Base-by-base conservation (phyloP, 306 rosid genomes). In the Cucumis cinereus region DNA sequence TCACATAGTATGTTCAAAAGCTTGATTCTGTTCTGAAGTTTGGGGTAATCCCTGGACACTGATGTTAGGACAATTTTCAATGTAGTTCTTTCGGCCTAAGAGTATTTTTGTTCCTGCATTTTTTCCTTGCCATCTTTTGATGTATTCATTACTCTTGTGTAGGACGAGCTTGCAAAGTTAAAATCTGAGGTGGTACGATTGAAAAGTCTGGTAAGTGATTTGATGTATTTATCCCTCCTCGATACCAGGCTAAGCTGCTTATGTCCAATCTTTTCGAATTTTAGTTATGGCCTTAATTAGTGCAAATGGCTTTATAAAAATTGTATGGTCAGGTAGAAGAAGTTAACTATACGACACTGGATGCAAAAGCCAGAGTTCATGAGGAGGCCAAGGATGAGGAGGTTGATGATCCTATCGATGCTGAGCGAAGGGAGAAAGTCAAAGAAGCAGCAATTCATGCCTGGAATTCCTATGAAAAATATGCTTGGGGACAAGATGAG, bases 401-500 rank as follows among this genome's bases (percentile, higher is more conserved):
- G 71, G 85, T 40, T n/a, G 90, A 85, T 77, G 98, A 92, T 73
- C 92, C 98, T 59, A 75, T 86, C 73, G 97, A 89, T 60, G 76
- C 53, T 53, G 60, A 88, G 78, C 87, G 99, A 80, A 85, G 93
- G 85, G 90, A 89, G 77, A 95, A 89, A 78, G 99, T 95, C 40
- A 95, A 89, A 79, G 99, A 95, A 77, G 99, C 99, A 74, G 92
- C 90, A 97, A 79, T 89, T 79, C 99, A 92, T 74, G 98, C 99
- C 57, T 95, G 99, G 99, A 86, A 83, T 83, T 95, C 99, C 73
- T 95, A 95, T 54, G 98, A 88, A 84, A 90, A 88, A 72, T 95
- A 87, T 81, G 98, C 99, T 14, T 95, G 99, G 99, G 99, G 98
- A 56, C 92, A 92, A 79, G 99, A 95, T 79, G 99, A 95, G 87